phyloP scores from a whole-genome alignment of 2,329 filamentous ascomycete species.

The Podosphaera fusca region DNA sequence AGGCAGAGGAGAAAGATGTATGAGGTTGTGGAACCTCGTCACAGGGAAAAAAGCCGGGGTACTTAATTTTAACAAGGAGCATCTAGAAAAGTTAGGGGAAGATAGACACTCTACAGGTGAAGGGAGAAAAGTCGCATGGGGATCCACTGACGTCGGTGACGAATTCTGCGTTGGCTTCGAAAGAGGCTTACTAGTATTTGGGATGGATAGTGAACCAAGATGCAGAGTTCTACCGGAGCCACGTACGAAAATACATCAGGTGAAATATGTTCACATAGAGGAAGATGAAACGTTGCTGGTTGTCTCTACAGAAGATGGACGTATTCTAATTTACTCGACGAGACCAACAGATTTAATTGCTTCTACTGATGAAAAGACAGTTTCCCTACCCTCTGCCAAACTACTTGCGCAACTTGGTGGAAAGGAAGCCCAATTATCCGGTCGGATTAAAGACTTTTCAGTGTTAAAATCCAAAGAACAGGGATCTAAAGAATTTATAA shows the following conservation, averaged over 20 bases:
- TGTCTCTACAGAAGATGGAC: conserved; percentile 74
- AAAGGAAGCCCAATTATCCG: conserved; percentile 41
- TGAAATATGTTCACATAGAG: conserved; percentile 42
- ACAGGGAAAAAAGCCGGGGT: conserved; percentile 91
- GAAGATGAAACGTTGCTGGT: conserved; percentile 37
- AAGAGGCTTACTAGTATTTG: conserved; percentile 61
- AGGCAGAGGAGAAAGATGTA: conserved; percentile 67
- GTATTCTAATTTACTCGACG: conserved; percentile 64
- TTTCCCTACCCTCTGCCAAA: conserved; percentile 33
- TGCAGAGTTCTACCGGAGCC: conserved; percentile 43
- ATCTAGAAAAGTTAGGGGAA: conserved; percentile 56
- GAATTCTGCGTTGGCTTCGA: conserved; percentile 85
- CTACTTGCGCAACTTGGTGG: conserved; percentile 62
- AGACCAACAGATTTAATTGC: conserved; percentile 22
- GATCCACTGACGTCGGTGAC: conserved; percentile 44
- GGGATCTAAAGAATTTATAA: conserved; percentile 23
- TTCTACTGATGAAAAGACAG: conserved; percentile 18
- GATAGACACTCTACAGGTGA: conserved; percentile 58
- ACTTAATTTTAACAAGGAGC: conserved; percentile 54
- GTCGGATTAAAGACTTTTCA: conserved; percentile 73
- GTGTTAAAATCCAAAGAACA: conserved; percentile 22
- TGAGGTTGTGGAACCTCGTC: conserved; percentile 90
- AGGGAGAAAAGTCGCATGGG: conserved; percentile 64
- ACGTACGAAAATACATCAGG: conserved; percentile 65
- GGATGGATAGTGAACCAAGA: conserved; percentile 64